These are phyloP conservation scores for Suillus fuscotomentosus DNA, from an alignment of 768 basidiomycete species.

Conservation along the genomic window DNA sequence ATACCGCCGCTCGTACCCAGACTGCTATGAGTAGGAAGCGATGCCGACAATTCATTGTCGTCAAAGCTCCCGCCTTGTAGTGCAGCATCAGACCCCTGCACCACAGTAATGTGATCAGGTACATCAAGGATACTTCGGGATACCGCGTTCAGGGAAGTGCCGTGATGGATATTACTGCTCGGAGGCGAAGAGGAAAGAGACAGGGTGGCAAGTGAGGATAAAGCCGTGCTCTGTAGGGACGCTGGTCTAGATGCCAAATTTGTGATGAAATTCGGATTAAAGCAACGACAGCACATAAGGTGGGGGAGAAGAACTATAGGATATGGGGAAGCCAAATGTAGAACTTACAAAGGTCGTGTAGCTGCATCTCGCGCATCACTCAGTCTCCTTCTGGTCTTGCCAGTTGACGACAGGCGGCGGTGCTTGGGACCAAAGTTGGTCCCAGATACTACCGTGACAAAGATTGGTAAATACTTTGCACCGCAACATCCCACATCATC, in stretches of 20 bases:
- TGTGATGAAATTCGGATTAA: background rate
- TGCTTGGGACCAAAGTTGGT: conserved; percentile 47
- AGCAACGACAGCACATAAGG: background rate
- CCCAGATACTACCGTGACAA: conserved; percentile 13
- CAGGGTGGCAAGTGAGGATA: conserved; percentile 39
- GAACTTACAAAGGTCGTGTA: conserved; percentile 67
- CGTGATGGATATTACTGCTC: conserved; percentile 21
- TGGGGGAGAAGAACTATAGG: conserved; percentile 1
- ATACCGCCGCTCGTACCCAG: conserved; percentile 13
- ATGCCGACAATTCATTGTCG: conserved; percentile 12
- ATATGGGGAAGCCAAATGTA: conserved; percentile 12
- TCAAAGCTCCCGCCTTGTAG: conserved; percentile 17
- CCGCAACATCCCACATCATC: conserved; percentile 17
- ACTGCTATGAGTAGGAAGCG: conserved; percentile 12
- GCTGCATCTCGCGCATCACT: conserved; percentile 83
- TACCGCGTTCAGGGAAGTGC: conserved; percentile 14
- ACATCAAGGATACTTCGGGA: conserved; percentile 6
- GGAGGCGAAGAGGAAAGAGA: conserved; percentile 41
- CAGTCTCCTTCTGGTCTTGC: conserved; percentile 66
- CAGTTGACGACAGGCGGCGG: conserved; percentile 68
- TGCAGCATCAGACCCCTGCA: conserved; percentile 2
- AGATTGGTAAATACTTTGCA: conserved; percentile 14
- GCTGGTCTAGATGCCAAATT: conserved; percentile 27
- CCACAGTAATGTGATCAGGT: conserved; percentile 9
- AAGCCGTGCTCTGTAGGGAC: conserved; percentile 34